Base-by-base conservation (phyloP, 768 basidiomycete species). In the Lepiota brunneoincarnata region DNA sequence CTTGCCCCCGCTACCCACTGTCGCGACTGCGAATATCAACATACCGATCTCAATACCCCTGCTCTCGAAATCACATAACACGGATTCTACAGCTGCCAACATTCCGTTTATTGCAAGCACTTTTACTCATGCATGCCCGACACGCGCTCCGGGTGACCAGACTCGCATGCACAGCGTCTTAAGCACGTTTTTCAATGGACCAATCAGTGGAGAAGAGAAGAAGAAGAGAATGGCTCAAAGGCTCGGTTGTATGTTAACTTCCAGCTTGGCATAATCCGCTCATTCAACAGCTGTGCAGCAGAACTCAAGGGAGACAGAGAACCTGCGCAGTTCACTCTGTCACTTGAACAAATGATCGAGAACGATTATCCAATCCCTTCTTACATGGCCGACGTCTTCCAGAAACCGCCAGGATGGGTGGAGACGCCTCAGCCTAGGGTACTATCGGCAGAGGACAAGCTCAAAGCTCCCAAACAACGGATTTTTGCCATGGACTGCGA, bases 401-500 rank as follows among this genome's bases (percentile, higher is more conserved):
- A 85, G 59, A 82, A 81, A 63, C 74, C 81, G 4, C 66, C 62
- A 1, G 93, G 86, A 1, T 97, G 93, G 93, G 70, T 90, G 5
- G 91, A 98, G 70, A 93, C 89, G 0, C 88, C 92, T 2, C 69
- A 82, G 53, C 67, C 73, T 0, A 14, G 28, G 24, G 23, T 28
- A 15, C 34, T 46, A 11, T 46, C 50, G 7, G 20, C 26, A 10
- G 52, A 45, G 21, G 49, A 59, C 1, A 61, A 70, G 15, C 62
- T 69, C 2, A 64, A 64, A 20, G 63, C 51, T 48, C 65, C 46
- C 39, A 69, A 63, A 26, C 75, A 79, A 3, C 76, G 73, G 55
- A 80, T 96, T 21, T 86, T 90, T 51, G 91, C 92, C 0, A 80
- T 99, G 43, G 96, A 99, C 75, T 98, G 96, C 68, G 96, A 98